Evolutionary conservation across 2,329 filamentous ascomycete species (phyloP).

Genomic region (Neonectria coccinea): DNA sequence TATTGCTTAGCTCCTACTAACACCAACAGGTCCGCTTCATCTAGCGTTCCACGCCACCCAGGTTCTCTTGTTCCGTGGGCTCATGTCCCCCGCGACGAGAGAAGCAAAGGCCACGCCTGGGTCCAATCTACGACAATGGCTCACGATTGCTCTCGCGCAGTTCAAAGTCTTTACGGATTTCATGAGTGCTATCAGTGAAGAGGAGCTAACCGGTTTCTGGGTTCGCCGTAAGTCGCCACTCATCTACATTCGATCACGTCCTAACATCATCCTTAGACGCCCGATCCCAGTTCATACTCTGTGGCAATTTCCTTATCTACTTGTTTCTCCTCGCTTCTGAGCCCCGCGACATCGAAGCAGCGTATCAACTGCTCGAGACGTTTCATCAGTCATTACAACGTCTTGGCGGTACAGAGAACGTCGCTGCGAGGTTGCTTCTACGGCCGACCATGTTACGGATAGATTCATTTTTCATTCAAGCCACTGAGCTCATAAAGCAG

Average conservation of each 20-base stretch:
- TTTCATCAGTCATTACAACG: conserved; percentile 54
- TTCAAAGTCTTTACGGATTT: conserved; percentile 54
- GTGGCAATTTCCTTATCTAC: conserved; percentile 62
- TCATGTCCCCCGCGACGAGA: conserved; percentile 60
- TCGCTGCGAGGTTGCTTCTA: conserved; percentile 48
- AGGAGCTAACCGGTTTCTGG: conserved; percentile 58
- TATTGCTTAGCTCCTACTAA: conserved; percentile 9
- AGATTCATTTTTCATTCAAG: conserved; percentile 56
- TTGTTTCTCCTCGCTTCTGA: conserved; percentile 58
- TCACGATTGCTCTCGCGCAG: conserved; percentile 50
- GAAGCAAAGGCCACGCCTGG: conserved; percentile 52
- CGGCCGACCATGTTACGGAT: conserved; percentile 53
- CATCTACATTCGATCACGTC: background rate
- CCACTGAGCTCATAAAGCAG: conserved; percentile 44
- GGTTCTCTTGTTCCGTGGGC: conserved; percentile 56
- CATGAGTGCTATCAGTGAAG: conserved; percentile 50
- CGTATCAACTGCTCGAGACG: conserved; percentile 52
- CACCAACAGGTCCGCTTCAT: conserved; percentile 52
- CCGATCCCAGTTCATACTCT: conserved; percentile 59
- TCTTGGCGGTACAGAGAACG: conserved; percentile 48
- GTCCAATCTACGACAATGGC: conserved; percentile 53
- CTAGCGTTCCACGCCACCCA: conserved; percentile 57
- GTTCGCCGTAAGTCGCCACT: conserved; percentile 54
- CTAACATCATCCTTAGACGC: conserved; percentile 40
- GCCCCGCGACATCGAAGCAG: conserved; percentile 48